These are phyloP conservation scores for Thelephora ganbajun DNA, from an alignment of 768 basidiomycete species.

Conservation along the genomic window DNA sequence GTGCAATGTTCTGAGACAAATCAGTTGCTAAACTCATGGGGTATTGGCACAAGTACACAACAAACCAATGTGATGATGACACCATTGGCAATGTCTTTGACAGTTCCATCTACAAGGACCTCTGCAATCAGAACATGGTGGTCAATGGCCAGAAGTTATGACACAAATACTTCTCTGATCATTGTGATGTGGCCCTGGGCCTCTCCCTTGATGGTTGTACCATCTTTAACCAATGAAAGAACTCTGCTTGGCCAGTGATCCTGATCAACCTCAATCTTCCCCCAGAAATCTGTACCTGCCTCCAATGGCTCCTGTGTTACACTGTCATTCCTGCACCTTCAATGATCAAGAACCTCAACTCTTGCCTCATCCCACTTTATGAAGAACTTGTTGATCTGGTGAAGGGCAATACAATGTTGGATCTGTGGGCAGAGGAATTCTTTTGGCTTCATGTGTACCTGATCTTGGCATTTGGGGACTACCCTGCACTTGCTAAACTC, in stretches of 20 bases:
- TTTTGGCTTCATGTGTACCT: slow-evolving; percentile 20
- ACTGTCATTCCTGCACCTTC: slow-evolving; percentile 33
- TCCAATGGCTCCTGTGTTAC: slow-evolving; percentile 22
- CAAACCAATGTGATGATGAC: no score
- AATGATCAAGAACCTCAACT: slow-evolving; percentile 14
- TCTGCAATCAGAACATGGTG: slow-evolving; percentile 12
- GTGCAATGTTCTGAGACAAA: no score
- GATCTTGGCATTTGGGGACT: slow-evolving; percentile 12
- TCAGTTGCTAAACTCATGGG: no score
- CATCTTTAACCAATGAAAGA: slow-evolving; percentile 18
- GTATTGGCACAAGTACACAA: no score
- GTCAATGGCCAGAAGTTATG: slow-evolving; percentile 13
- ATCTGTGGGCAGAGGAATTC: slow-evolving; percentile 11
- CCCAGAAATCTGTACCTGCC: slow-evolving; percentile 22
- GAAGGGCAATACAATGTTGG: slow-evolving; percentile 22
- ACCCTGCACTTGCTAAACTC: slow-evolving; percentile 14
- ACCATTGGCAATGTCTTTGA: no score
- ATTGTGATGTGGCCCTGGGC: slow-evolving; percentile 26
- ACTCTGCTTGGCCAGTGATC: slow-evolving; percentile 27
- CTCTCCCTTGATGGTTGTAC: slow-evolving; percentile 28
- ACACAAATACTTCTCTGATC: slow-evolving; percentile 21
- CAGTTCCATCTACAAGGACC: slow-evolving; percentile 19
- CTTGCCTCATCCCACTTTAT: slow-evolving; percentile 25
- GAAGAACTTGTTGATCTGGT: slow-evolving; percentile 22
- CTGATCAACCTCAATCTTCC: slow-evolving; percentile 28